Percentiles rank a stretch among this genome's conserved stretches.
These are phyloP conservation scores for Phytophthora pistaciae DNA, from an alignment of 352 stramenopile species.

Conservation along the genomic window DNA sequence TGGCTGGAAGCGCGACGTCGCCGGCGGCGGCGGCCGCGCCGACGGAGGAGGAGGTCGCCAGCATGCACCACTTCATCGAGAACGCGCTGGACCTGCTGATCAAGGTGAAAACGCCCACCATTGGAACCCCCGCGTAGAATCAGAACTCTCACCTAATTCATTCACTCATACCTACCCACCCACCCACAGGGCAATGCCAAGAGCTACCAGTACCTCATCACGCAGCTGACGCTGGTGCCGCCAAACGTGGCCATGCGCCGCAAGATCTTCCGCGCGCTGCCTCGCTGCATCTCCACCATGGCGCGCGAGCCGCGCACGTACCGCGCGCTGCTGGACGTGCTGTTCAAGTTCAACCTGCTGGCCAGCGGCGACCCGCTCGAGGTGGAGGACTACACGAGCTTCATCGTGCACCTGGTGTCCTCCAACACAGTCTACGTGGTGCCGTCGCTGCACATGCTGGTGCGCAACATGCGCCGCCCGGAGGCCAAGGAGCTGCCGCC, in stretches of 20 bases:
- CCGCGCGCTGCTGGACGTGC: slow-evolving; percentile 72
- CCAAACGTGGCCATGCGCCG: slow-evolving; percentile 55
- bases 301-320: slow-evolving; percentile 78
- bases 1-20: slow-evolving; percentile 41
- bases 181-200: slow-evolving; percentile 85
- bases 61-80: slow-evolving; percentile 86
- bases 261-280: slow-evolving; percentile 80
- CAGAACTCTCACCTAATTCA: not conserved
- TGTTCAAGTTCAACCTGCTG: slow-evolving; percentile 87
- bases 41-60: slow-evolving; percentile 69
- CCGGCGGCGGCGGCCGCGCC: slow-evolving; percentile 19
- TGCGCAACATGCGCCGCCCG: slow-evolving; percentile 74
- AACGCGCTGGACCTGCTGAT: slow-evolving; percentile 83
- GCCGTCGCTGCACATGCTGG: slow-evolving; percentile 85
- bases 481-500: slow-evolving; percentile 55
- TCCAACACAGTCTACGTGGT: slow-evolving; percentile 87
- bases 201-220: slow-evolving; percentile 81
- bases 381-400: slow-evolving; percentile 74
- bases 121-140: not conserved
- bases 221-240: slow-evolving; percentile 61
- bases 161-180: no score
- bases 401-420: slow-evolving; percentile 84
- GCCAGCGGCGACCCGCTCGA: slow-evolving; percentile 50
- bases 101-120: slow-evolving; percentile 48
- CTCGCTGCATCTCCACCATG: slow-evolving; percentile 80